phyloP scores from a whole-genome alignment of 73 alveolate species.

The Paramecium tetraurelia region DNA sequence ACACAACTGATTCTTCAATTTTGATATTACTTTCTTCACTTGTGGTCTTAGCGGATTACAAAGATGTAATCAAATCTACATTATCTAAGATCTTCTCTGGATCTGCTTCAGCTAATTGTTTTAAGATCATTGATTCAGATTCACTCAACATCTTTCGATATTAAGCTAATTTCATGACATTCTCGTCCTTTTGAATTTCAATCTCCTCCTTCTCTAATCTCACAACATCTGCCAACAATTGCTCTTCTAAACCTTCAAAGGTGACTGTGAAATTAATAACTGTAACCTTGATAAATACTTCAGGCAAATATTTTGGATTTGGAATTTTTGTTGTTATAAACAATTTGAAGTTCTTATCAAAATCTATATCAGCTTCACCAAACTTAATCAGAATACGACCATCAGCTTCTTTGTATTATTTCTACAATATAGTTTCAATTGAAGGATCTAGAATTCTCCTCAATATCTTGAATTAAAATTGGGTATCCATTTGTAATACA shows the following conservation, averaged over 20 bases:
- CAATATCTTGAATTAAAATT: slow-evolving; percentile 92
- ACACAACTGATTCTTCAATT: slow-evolving; percentile 85
- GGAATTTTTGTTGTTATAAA: slow-evolving; percentile 99
- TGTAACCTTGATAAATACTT: slow-evolving; percentile 96
- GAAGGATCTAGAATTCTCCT: slow-evolving; percentile 97
- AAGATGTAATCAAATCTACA: slow-evolving; percentile 90
- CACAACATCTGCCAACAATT: slow-evolving; percentile 98
- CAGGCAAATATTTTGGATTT: slow-evolving; percentile 99
- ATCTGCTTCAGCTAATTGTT: slow-evolving; percentile 90
- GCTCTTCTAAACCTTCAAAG: slow-evolving; percentile 98
- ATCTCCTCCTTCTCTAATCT: slow-evolving; percentile 97
- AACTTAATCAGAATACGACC: slow-evolving; percentile 85
- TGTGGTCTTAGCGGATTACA: slow-evolving; percentile 93
- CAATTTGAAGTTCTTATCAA: slow-evolving; percentile 90
- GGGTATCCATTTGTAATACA: slow-evolving; percentile 89
- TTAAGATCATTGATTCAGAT: slow-evolving; percentile 87
- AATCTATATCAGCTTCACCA: slow-evolving; percentile 92
- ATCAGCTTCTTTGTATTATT: slow-evolving; percentile 85
- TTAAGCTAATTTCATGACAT: slow-evolving; percentile 91
- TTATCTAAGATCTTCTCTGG: slow-evolving; percentile 95
- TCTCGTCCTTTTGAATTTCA: slow-evolving; percentile 92
- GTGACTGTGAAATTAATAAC: slow-evolving; percentile 99
- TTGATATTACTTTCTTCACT: slow-evolving; percentile 92
- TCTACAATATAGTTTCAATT: slow-evolving; percentile 94
- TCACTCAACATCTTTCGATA: slow-evolving; percentile 86